These are phyloP conservation scores for Petunia hybrid DNA, from an alignment of 305 asterid genomes.

Conservation along the genomic window DNA sequence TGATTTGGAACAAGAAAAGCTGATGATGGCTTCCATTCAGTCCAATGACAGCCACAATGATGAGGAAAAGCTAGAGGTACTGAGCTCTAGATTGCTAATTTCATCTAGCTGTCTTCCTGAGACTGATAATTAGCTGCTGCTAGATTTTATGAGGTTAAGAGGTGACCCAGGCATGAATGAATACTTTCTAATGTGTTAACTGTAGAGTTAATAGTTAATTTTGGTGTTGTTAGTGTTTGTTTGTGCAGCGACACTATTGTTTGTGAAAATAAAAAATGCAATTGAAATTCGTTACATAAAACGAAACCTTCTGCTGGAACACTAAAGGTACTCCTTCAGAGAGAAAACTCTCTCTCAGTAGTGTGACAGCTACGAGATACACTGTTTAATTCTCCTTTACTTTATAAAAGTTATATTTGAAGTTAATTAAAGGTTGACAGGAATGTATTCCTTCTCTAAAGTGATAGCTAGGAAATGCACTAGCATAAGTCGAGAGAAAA, in stretches of 20 bases:
- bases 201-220: constrained; percentile 4
- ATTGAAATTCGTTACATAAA: constrained; percentile 1
- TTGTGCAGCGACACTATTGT: background rate
- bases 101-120: constrained; percentile 21
- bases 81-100: constrained; percentile 26
- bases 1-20: constrained; percentile 74
- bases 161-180: background rate
- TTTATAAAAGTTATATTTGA: background rate
- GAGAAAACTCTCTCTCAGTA: constrained; percentile 8
- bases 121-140: background rate
- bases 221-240: background rate
- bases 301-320: background rate
- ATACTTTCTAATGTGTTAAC: background rate
- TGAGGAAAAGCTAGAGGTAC: constrained; percentile 40
- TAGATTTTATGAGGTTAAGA: constrained; percentile 23
- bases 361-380: constrained; percentile 14
- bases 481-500: background rate
- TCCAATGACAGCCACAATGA: constrained; percentile 38
- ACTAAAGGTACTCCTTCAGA: background rate
- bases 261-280: background rate
- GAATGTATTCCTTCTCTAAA: background rate
- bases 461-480: background rate
- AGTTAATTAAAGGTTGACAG: background rate
- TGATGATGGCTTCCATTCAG: constrained; percentile 39
- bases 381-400: background rate